Conservation (phyloP, 768 basidiomycete genomes). For the Tylopilus plumbeoviolaceoides region DNA sequence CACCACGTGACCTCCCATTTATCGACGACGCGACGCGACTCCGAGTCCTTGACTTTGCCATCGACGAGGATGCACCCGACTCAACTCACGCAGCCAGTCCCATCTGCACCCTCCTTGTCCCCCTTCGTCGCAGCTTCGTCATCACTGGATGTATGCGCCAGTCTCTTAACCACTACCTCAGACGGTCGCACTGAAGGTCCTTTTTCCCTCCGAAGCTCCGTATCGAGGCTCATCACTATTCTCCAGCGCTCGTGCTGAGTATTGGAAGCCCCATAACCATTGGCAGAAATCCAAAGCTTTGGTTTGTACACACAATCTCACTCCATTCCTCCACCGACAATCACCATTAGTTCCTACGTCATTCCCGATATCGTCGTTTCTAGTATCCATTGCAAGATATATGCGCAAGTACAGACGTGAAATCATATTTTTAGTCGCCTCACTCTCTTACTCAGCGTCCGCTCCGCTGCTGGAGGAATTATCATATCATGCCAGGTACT, state of each 20-base stretch:
- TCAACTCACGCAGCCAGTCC: constrained; percentile 28
- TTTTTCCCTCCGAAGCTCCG: background rate
- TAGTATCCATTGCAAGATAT: constrained; percentile 69
- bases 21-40: constrained; percentile 9
- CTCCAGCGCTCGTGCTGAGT: constrained; percentile 49
- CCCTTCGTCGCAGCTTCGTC: background rate
- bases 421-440: background rate
- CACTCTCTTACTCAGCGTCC: constrained; percentile 43
- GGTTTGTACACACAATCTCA: constrained; percentile 36
- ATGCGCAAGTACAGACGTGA: constrained; percentile 51
- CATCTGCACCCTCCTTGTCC: constrained; percentile 22
- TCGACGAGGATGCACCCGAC: constrained; percentile 12
- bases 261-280: constrained; percentile 62
- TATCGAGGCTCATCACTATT: background rate
- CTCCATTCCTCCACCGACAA: background rate
- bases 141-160: constrained; percentile 59
- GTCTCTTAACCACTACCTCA: constrained; percentile 55
- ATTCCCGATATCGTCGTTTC: constrained; percentile 62
- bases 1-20: constrained; percentile 11
- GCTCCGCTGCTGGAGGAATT: constrained; percentile 64
- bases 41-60: no score
- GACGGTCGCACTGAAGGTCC: constrained; percentile 66
- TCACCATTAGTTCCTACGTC: constrained; percentile 48
- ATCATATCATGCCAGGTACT: constrained; percentile 76
- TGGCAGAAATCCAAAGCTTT: constrained; percentile 66